Evolutionary conservation across 1,284 basidiomycete genomes (phyloP).

Genomic region (Ceratobasidium sp.): DNA sequence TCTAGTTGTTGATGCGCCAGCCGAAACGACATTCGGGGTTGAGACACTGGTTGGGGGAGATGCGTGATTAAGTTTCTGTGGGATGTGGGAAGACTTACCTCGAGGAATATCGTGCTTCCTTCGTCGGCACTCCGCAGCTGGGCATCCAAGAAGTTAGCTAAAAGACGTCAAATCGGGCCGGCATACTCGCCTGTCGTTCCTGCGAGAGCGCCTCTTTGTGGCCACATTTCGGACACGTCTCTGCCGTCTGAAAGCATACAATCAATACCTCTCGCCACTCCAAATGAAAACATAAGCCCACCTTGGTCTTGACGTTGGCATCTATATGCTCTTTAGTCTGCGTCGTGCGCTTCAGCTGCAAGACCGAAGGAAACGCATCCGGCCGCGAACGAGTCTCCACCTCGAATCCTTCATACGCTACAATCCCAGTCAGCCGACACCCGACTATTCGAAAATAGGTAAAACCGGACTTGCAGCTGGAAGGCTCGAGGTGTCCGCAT

Average conservation of each 20-base stretch:
- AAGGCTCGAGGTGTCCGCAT: slow-evolving; percentile 85
- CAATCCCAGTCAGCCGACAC: neutral
- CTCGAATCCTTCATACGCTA: slow-evolving; percentile 92
- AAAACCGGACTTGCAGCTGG: slow-evolving; percentile 69
- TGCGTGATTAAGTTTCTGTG: slow-evolving; percentile 46
- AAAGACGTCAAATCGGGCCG: slow-evolving; percentile 43
- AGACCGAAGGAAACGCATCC: slow-evolving; percentile 90
- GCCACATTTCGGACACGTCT: slow-evolving; percentile 92
- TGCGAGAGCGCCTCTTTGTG: slow-evolving; percentile 80
- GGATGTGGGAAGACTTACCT: slow-evolving; percentile 66
- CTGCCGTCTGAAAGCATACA: slow-evolving; percentile 70
- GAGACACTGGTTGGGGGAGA: slow-evolving; percentile 61
- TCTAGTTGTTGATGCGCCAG: slow-evolving; percentile 80
- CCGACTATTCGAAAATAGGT: slow-evolving; percentile 5
- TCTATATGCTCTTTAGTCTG: slow-evolving; percentile 83
- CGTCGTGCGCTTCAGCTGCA: slow-evolving; percentile 90
- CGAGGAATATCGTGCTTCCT: slow-evolving; percentile 75
- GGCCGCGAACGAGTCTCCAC: slow-evolving; percentile 91
- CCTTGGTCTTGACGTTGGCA: slow-evolving; percentile 76
- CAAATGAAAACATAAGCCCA: slow-evolving; percentile 48
- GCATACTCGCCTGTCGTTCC: slow-evolving; percentile 67
- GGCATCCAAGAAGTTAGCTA: slow-evolving; percentile 44
- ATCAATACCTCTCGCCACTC: slow-evolving; percentile 26
- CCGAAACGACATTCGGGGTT: slow-evolving; percentile 64
- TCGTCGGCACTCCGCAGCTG: slow-evolving; percentile 89